A percentile compares a stretch with the other conserved stretches of the same genome.
phyloP scores from a whole-genome alignment of 768 basidiomycete genomes.

The Porphyrellus cyaneotinctus region DNA sequence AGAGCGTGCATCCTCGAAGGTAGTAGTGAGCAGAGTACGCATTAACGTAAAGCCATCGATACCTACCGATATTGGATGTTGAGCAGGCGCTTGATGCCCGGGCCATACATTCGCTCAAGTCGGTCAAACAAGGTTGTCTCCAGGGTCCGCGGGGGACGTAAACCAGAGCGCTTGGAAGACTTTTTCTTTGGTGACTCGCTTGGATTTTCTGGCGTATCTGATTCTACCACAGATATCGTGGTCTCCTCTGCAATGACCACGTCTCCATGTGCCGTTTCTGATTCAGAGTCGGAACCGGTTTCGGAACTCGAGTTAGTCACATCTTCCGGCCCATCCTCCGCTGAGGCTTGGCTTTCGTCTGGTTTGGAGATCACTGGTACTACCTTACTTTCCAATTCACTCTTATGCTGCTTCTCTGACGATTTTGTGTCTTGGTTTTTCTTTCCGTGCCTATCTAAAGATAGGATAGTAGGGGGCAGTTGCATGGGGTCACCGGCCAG shows the following conservation, averaged over 20 bases:
- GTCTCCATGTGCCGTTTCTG: conserved; percentile 18
- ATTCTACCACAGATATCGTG: not conserved
- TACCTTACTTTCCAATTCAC: not conserved
- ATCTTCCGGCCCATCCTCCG: not conserved
- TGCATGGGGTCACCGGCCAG: conserved; percentile 96
- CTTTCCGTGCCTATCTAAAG: conserved; percentile 45
- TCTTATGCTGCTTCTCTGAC: not conserved
- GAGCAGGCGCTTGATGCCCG: conserved; percentile 79
- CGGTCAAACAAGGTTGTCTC: conserved; percentile 92
- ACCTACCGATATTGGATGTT: conserved; percentile 82
- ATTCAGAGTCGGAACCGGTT: conserved; percentile 13
- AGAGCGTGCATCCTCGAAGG: conserved; percentile 72
- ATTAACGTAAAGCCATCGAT: not conserved
- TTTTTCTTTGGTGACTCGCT: conserved; percentile 9
- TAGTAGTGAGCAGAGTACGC: not conserved
- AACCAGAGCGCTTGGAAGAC: conserved; percentile 10
- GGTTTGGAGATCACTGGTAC: not conserved
- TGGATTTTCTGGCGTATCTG: conserved; percentile 1
- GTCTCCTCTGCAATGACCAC: conserved; percentile 19
- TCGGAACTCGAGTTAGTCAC: conserved; percentile 6
- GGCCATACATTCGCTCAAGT: conserved; percentile 84
- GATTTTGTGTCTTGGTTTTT: conserved; percentile 14
- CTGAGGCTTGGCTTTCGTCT: not conserved
- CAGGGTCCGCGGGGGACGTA: conserved; percentile 66
- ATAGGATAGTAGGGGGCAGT: conserved; percentile 89